Evolutionary conservation across 1,284 basidiomycete genomes (phyloP), one percentile per base, ranked within the genome.

Genomic region (Irpex rosettiformis): DNA sequence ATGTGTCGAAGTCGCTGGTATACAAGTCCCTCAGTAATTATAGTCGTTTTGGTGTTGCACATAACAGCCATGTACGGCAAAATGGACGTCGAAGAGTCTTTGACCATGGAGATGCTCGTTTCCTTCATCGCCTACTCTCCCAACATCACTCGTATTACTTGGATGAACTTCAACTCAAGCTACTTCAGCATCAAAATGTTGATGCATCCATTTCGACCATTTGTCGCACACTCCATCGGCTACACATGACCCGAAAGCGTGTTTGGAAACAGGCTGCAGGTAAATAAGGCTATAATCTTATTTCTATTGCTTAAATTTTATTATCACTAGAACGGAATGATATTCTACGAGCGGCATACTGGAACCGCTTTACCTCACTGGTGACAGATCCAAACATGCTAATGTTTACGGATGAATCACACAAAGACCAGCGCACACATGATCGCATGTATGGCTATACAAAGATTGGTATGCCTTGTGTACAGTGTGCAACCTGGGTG

Each of bases 301-400:
- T n/a, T n/a, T n/a, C n/a, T n/a, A n/a, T n/a, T n/a, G n/a, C n/a
- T n/a, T n/a, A n/a, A n/a, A n/a, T n/a, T n/a, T n/a, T n/a, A n/a
- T n/a, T n/a, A n/a, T 69, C 69, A n/a, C 48, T 62, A 1, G 68
- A 74, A 51, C 62, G 66, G 8, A 65, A 73, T 54, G 67, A 73
- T 13, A 51, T 60, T 16, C 54, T 72, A 2, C 53, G 69, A 2
- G 61, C 65, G 11, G 62, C 61, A 24, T 74, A 69, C 55, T 67
- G 53, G 67, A 62, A 7, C 57, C 61, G 52, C 64, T 66, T n/a
- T n/a, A n/a, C n/a, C n/a, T n/a, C n/a, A n/a, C n/a, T 61, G 62
- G 58, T 8, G 56, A 65, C 49, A 67, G 62, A 47, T 61, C 61
- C 27, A 55, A 55, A 3, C 64, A 71, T 6, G 62, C 62, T 24